Conservation (phyloP, 2,329 filamentous ascomycete species). For the Hortaea sp. region DNA sequence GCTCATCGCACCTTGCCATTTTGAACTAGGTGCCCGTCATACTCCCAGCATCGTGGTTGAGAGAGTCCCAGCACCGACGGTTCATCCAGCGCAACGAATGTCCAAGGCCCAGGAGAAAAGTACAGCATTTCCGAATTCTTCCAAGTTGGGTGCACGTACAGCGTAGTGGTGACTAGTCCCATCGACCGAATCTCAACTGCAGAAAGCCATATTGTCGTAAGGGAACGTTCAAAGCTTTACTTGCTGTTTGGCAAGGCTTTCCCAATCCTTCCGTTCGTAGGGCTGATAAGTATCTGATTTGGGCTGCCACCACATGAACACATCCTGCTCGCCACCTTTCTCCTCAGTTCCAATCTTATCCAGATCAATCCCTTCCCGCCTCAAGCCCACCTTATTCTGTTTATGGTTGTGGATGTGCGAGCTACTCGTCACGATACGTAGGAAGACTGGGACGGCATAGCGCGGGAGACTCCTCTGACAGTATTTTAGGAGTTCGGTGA, state of each 20-base stretch:
- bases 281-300: constrained; percentile 45
- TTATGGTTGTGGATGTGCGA: constrained; percentile 66
- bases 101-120: too few relatives aligned
- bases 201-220: too few relatives aligned
- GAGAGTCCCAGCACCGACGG: too few relatives aligned
- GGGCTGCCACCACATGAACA: constrained; percentile 39
- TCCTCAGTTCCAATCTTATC: constrained; percentile 35
- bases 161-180: too few relatives aligned
- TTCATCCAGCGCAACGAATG: too few relatives aligned
- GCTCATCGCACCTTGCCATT: too few relatives aligned
- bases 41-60: too few relatives aligned
- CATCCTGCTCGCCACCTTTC: constrained; percentile 33
- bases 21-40: too few relatives aligned
- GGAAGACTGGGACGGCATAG: constrained; percentile 59
- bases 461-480: constrained; percentile 52
- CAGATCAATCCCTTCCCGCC: constrained; percentile 59
- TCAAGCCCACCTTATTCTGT: constrained; percentile 64
- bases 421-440: constrained; percentile 41
- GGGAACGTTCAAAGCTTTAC: constrained; percentile 12
- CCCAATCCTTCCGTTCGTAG: constrained; percentile 52
- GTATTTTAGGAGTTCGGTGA: constrained; percentile 48
- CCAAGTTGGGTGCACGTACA: too few relatives aligned
- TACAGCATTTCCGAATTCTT: too few relatives aligned
- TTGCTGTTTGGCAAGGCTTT: constrained; percentile 33
- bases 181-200: too few relatives aligned